Percentiles rank a stretch among this genome's conserved stretches.
phyloP scores from a whole-genome alignment of 352 stramenopile genomes.

The Pythium myriotylum region DNA sequence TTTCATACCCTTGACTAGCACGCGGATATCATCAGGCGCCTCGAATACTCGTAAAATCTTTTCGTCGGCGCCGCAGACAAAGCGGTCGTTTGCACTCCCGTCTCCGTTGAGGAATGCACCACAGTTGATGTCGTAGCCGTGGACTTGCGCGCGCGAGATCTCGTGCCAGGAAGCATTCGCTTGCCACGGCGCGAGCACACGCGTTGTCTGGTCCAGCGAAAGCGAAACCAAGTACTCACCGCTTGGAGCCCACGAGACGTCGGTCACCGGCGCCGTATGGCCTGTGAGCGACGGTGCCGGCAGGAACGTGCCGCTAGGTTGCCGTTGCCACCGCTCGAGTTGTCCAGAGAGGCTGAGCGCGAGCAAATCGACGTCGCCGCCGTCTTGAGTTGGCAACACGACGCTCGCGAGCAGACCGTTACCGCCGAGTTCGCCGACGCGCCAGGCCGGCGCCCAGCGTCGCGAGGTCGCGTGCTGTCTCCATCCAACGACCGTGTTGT shows the following conservation, averaged over 20 bases:
- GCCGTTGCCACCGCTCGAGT: slow-evolving; percentile 67
- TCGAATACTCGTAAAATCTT: slow-evolving; percentile 84
- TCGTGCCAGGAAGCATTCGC: slow-evolving; percentile 45
- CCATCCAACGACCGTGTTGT: slow-evolving; percentile 80
- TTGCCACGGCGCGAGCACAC: slow-evolving; percentile 43
- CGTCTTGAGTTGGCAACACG: slow-evolving; percentile 33
- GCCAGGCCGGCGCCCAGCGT: slow-evolving; percentile 50
- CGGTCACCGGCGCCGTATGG: slow-evolving; percentile 56
- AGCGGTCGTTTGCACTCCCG: slow-evolving; percentile 37
- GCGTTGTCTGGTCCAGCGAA: slow-evolving; percentile 77
- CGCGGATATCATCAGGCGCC: slow-evolving; percentile 52
- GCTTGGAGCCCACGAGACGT: slow-evolving; percentile 63
- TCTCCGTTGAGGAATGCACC: slow-evolving; percentile 47
- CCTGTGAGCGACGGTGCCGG: slow-evolving; percentile 58
- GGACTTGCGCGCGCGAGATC: slow-evolving; percentile 77
- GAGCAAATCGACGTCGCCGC: slow-evolving; percentile 51
- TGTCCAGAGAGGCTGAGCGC: slow-evolving; percentile 66
- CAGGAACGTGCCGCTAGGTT: slow-evolving; percentile 49
- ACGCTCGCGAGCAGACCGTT: slow-evolving; percentile 53
- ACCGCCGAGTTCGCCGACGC: slow-evolving; percentile 60
- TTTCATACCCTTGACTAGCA: slow-evolving; percentile 34
- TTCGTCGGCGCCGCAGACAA: slow-evolving; percentile 80
- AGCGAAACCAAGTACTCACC: slow-evolving; percentile 73
- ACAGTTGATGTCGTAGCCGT: slow-evolving; percentile 84
- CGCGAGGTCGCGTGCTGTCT: slow-evolving; percentile 17